Evolutionary conservation across 108 stramenopile genomes (phyloP), one percentile per base, ranked within the genome.

Genomic region (Stephanodiscus minutulus): DNA sequence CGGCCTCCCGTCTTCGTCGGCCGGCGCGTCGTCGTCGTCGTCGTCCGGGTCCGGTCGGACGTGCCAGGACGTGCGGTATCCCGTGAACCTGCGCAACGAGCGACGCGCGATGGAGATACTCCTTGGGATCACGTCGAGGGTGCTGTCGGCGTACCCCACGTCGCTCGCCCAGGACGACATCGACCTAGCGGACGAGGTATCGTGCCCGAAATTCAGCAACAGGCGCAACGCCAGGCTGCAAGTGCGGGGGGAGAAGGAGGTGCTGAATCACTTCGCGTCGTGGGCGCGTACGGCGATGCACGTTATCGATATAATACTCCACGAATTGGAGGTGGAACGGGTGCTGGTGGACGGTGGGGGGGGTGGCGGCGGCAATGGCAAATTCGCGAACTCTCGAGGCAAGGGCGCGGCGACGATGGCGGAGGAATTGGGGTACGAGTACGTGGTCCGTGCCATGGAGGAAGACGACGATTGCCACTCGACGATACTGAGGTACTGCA

Each of bases 241-340:
- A 77, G 93, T 96, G 11, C 73, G 79, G 7, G 93, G 93, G 13
- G 96, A 96, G 81, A 96, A 96, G 76, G 90, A 90, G 73, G 93
- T 96, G 4, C 71, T 96, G 72, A 87, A 91, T 63, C 92, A 94
- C 60, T 96, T 84, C 84, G 80, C 80, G 1, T 54, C 73, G 21
- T 93, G 91, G 88, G 91, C 91, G 5, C 66, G 80, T 12, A 88
- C 91, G 8, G 91, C 87, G 7, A 69, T 92, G 33, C 84, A 89
- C 37, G 90, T 93, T 0, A 70, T 92, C 58, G 87, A 88, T 61
- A 77, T 91, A 1, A 87, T 91, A 59, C 79, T 87, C 59, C 68
- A 84, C 47, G 93, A 95, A 56, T 72, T 92, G 47, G 73, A 79
- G 53, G 70, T 81, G 43, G 89, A 91, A 58, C 74, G 76, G 56